Conservation (phyloP, 805 yeast species). For the Candida coleopterorum region DNA sequence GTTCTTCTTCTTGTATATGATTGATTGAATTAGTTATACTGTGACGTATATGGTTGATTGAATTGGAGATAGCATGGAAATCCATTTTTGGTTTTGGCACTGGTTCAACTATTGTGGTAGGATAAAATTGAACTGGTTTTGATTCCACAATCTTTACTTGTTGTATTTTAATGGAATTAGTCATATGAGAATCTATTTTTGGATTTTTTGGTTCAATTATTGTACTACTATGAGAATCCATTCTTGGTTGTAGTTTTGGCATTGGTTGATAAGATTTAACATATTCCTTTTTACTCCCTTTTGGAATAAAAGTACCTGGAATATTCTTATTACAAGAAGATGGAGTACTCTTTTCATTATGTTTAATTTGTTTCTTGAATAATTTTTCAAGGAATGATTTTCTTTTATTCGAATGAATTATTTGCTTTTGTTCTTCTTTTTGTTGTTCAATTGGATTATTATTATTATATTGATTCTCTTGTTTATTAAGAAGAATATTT, state of each 20-base stretch:
- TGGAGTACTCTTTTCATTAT: not conserved
- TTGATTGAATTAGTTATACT: no score
- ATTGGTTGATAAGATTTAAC: slow-evolving; percentile 18
- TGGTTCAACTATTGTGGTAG: no score
- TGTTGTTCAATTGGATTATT: not conserved
- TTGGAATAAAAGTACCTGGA: slow-evolving; percentile 16
- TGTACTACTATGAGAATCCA: not conserved
- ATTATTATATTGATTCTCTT: not conserved
- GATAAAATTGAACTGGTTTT: no score
- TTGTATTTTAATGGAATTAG: no score
- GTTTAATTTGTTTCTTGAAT: slow-evolving; percentile 1
- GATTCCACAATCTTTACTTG: no score
- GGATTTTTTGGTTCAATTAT: not conserved
- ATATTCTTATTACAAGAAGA: not conserved
- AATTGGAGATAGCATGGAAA: no score
- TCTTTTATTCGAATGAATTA: not conserved
- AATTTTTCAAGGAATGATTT: not conserved
- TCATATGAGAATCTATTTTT: no score
- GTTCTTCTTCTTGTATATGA: no score
- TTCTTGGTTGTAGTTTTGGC: slow-evolving; percentile 16
- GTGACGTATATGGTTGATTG: no score
- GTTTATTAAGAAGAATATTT: not conserved
- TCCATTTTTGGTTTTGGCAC: no score
- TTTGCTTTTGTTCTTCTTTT: no score
- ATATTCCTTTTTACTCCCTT: slow-evolving; percentile 20